Evolutionary conservation across 805 yeast species (phyloP), one percentile per base, ranked within the genome.

Genomic region (Cyberlindnera misumaiensis): DNA sequence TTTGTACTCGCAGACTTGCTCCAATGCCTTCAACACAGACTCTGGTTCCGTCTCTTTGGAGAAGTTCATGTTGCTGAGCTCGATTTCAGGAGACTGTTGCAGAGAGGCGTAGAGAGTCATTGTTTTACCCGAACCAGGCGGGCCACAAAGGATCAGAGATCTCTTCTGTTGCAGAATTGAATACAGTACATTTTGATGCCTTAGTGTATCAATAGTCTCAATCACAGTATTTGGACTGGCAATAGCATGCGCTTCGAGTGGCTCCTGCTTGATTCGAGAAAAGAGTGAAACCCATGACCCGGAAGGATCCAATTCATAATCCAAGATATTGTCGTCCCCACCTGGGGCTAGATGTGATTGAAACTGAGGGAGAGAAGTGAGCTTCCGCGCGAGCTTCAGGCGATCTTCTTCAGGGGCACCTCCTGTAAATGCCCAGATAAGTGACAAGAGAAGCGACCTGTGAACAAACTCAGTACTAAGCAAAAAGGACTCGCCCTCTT

Each of bases 71-170:
- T 86, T 75, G 3, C 78, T 68, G 3, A 87, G 63, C 15, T 77
- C 83, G 42, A 77, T 64, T 12, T 71, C 67, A 0, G 79, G 70
- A 0, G 82, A 68, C 38, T 65, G 66, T 32, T 84, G 63, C 30
- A 90, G 55, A 0, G 87, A 79, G 34, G 80, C 75, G 47, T 85
- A 69, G 14, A 90, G 60, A 0, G 89, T 78, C 97, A 90, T 89
- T 0, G 97, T 89, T 55, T 90, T 90, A 41, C 97, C 97, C 0
- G 96, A 83, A 4, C 97, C 97, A 0, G 97, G 97, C 0, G 97
- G 97, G 3, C 97, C 97, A 60, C 96, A 87, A 16, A 90, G 65
- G 20, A 90, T 65, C 13, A 86, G 56, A 0, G 94, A 76, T 29
- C 63, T 62, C 38, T 73, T 80, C 32, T 74, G 73, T 26, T 66